Conservation (phyloP, 2,329 filamentous ascomycete species). For the Ophiostoma fasciatum region DNA sequence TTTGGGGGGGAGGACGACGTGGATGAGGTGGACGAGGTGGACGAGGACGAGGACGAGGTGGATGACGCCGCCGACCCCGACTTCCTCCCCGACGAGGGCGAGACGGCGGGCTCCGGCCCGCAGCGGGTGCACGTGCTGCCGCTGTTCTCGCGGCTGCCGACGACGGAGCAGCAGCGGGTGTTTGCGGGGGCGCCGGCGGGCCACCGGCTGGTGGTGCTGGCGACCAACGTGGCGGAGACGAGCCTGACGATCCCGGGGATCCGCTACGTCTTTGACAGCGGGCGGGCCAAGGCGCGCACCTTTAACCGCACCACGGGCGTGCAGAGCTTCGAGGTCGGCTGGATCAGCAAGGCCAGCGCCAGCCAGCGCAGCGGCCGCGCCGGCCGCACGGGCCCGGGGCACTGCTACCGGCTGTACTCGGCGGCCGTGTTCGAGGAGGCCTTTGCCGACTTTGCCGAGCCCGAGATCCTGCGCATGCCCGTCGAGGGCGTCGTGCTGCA, state of each 20-base stretch:
- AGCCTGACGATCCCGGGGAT: constrained; percentile 93
- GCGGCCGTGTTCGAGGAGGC: constrained; percentile 87
- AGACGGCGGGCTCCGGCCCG: constrained; percentile 42
- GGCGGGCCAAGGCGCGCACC: constrained; percentile 78
- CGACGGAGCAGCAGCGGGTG: constrained; percentile 77
- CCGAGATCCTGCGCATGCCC: constrained; percentile 80
- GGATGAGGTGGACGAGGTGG: constrained; percentile 36
- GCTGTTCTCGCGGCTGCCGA: constrained; percentile 82
- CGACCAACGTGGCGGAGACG: constrained; percentile 94
- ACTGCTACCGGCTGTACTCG: constrained; percentile 90
- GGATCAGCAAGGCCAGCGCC: constrained; percentile 96
- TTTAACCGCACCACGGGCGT: constrained; percentile 83
- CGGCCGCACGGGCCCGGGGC: constrained; percentile 85
- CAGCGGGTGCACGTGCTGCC: constrained; percentile 79
- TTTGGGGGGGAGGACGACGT: constrained; percentile 32
- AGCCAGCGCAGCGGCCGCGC: constrained; percentile 86
- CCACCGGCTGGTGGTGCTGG: constrained; percentile 72
- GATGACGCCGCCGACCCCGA: constrained; percentile 44
- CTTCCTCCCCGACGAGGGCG: constrained; percentile 54
- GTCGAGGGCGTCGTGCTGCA: constrained; percentile 88
- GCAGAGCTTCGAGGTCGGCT: constrained; percentile 87
- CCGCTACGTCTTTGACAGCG: constrained; percentile 90
- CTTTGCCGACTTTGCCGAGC: constrained; percentile 72
- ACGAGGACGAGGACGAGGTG: constrained; percentile 46
- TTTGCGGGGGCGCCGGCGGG: constrained; percentile 76